Evolutionary conservation across 371 early-diverging fungal species (phyloP).

Genomic region (Circinella minor): DNA sequence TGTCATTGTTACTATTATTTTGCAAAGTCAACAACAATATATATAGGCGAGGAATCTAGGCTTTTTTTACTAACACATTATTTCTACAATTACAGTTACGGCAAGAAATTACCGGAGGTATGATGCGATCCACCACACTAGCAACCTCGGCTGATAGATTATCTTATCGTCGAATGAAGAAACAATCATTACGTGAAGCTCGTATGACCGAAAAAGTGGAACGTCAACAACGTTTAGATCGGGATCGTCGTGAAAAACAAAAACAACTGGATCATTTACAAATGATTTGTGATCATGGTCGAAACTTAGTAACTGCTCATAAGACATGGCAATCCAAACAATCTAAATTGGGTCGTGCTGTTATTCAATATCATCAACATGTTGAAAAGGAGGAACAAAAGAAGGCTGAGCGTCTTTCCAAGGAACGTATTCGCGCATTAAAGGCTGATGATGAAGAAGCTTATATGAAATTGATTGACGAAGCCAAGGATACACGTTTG

Average conservation of each 20-base stretch:
- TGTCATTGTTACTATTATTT: too few relatives aligned
- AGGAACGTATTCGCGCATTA: conserved; percentile 94
- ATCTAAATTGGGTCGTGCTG: conserved; percentile 80
- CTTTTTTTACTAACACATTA: background rate
- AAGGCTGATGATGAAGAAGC: conserved; percentile 96
- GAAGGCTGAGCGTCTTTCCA: conserved; percentile 80
- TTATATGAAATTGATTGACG: conserved; percentile 91
- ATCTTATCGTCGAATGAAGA: conserved; percentile 87
- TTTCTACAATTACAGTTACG: conserved; percentile 72
- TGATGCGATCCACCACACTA: conserved; percentile 73
- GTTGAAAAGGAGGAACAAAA: conserved; percentile 93
- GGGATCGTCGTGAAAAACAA: conserved; percentile 86
- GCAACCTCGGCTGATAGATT: conserved; percentile 81
- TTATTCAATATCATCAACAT: conserved; percentile 78
- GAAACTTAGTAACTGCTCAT: conserved; percentile 69
- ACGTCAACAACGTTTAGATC: conserved; percentile 84
- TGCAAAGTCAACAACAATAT: background rate
- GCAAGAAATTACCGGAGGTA: conserved; percentile 74
- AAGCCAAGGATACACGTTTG: conserved; percentile 95
- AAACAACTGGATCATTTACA: conserved; percentile 83
- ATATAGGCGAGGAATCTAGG: background rate
- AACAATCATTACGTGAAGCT: conserved; percentile 88
- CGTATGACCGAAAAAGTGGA: conserved; percentile 93
- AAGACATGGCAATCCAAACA: conserved; percentile 64
- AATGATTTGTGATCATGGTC: conserved; percentile 81